These are phyloP conservation scores for Entamoeba invadens DNA, from an alignment of 208 protist genomes.

Conservation along the genomic window DNA sequence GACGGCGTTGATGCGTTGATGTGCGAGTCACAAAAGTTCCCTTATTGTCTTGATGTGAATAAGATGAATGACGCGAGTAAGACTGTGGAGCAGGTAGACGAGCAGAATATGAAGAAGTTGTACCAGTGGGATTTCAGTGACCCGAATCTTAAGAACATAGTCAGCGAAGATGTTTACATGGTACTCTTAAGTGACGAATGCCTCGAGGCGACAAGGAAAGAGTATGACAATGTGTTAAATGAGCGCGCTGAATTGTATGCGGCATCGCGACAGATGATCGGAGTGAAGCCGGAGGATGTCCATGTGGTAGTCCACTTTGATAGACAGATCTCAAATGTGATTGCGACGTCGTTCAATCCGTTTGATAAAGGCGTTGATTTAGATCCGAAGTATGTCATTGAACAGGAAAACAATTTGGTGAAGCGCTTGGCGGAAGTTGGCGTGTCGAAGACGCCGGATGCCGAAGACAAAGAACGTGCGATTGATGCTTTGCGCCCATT, in stretches of 20 bases:
- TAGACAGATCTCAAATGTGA: background rate
- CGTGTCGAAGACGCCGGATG: background rate
- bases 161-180: slow-evolving; percentile 57
- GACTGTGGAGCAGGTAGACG: background rate
- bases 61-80: slow-evolving; percentile 16
- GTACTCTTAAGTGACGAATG: slow-evolving; percentile 46
- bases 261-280: background rate
- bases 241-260: slow-evolving; percentile 46
- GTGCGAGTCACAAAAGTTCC: slow-evolving; percentile 55
- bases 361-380: background rate
- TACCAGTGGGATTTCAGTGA: slow-evolving; percentile 40
- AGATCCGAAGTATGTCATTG: slow-evolving; percentile 7
- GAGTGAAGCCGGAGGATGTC: background rate
- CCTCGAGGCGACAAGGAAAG: slow-evolving; percentile 52
- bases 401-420: slow-evolving; percentile 10
- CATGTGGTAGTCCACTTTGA: background rate
- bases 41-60: slow-evolving; percentile 21
- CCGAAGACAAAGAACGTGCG: background rate
- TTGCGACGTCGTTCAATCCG: background rate
- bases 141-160: slow-evolving; percentile 10
- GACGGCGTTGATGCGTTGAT: slow-evolving; percentile 82
- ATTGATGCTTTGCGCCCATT: background rate
- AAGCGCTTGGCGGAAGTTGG: background rate
- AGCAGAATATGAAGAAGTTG: slow-evolving; percentile 7
- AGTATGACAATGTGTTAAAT: slow-evolving; percentile 62